Evolutionary conservation across 2,329 filamentous ascomycete species (phyloP).

Genomic region (Colletotrichum australisinense): DNA sequence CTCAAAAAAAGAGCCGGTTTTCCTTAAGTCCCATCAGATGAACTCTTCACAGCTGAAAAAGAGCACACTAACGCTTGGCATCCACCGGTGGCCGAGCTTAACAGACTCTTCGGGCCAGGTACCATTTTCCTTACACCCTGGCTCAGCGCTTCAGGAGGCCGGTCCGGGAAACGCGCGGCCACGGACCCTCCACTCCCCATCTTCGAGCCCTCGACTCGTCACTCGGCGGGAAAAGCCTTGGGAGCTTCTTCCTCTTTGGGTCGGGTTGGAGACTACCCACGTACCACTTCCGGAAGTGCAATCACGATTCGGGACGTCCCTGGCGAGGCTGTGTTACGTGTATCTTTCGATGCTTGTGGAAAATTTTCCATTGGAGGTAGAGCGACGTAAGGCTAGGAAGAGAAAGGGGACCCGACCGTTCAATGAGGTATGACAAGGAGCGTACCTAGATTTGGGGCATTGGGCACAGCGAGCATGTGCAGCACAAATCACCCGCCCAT

Average conservation of each 20-base stretch:
- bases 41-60: background rate
- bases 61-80: background rate
- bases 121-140: background rate
- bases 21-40: background rate
- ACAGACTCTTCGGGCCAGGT: background rate
- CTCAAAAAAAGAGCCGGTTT: background rate
- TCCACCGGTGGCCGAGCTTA: constrained; percentile 1
- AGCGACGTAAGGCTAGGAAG: background rate
- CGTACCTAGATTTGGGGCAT: background rate
- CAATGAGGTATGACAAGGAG: background rate
- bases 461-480: background rate
- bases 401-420: background rate
- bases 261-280: background rate
- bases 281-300: background rate
- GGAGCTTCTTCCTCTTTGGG: background rate
- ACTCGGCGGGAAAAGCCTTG: background rate
- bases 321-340: background rate
- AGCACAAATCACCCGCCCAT: background rate
- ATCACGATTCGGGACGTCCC: background rate
- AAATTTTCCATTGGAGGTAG: background rate
- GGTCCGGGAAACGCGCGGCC: constrained; percentile 28
- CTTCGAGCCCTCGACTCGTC: background rate
- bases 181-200: background rate
- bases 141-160: background rate
- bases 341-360: background rate